A percentile compares a stretch with the other conserved stretches of the same genome.
These are phyloP conservation scores for Rhizopus arrhizus DNA, from an alignment of 371 early-diverging fungal genomes.

Conservation along the genomic window DNA sequence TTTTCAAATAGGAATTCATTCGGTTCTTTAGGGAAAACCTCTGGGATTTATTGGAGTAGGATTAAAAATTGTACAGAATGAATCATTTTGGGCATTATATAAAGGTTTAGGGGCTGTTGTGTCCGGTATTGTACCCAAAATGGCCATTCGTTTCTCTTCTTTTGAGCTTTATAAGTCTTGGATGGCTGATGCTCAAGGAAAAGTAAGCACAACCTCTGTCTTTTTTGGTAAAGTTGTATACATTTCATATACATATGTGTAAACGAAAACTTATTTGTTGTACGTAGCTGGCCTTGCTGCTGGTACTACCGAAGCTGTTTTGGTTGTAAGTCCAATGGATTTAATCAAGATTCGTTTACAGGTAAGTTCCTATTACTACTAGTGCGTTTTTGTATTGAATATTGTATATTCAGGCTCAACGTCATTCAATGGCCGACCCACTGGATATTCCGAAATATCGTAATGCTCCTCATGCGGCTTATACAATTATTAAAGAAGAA, in stretches of 20 bases:
- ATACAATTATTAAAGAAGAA: slow-evolving; percentile 91
- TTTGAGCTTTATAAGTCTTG: slow-evolving; percentile 92
- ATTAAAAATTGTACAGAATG: slow-evolving; percentile 80
- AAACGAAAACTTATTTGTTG: too few relatives aligned
- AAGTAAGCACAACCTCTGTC: slow-evolving; percentile 69
- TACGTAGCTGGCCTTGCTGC: slow-evolving; percentile 89
- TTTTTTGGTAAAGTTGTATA: slow-evolving; percentile 69
- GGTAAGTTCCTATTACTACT: slow-evolving; percentile 17
- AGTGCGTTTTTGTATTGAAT: neutral
- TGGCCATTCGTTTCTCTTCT: slow-evolving; percentile 98
- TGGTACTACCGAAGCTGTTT: slow-evolving; percentile 93
- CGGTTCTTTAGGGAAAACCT: slow-evolving; percentile 37
- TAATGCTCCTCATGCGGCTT: slow-evolving; percentile 92
- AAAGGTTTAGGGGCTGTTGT: slow-evolving; percentile 98
- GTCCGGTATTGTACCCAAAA: slow-evolving; percentile 97
- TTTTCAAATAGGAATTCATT: too few relatives aligned
- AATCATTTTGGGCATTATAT: slow-evolving; percentile 90
- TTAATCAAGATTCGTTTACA: slow-evolving; percentile 97
- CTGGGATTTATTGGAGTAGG: slow-evolving; percentile 85
- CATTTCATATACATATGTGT: too few relatives aligned
- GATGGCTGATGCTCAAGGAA: slow-evolving; percentile 74
- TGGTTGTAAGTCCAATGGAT: slow-evolving; percentile 97
- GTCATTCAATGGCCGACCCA: slow-evolving; percentile 95
- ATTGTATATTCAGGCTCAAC: slow-evolving; percentile 64
- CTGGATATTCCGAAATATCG: slow-evolving; percentile 96